Evolutionary conservation across 2,329 filamentous ascomycete genomes (phyloP).

Genomic region (Calonectria naviculata): DNA sequence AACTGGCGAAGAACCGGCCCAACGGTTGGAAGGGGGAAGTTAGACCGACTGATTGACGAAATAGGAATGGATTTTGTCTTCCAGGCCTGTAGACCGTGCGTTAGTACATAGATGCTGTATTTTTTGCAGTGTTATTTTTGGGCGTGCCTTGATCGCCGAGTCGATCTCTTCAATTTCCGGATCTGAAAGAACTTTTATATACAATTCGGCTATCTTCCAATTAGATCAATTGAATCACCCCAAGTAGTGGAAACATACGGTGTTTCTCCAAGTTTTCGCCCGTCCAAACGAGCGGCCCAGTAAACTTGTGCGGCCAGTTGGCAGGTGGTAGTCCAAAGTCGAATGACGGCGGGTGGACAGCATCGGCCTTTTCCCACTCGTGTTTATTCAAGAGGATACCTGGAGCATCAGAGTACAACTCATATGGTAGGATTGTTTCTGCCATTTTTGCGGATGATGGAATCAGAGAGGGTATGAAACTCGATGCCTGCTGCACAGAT

Average conservation of each 20-base stretch:
- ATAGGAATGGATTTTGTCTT: neutral
- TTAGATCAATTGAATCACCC: neutral
- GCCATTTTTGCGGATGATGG: neutral
- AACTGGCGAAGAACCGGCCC: neutral
- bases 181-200: neutral
- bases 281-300: neutral
- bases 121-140: no score
- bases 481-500: no score
- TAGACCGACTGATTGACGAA: neutral
- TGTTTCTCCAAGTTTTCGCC: neutral
- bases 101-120: neutral
- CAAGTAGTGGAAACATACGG: neutral
- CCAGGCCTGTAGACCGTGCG: neutral
- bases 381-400: neutral
- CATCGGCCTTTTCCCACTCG: slow-evolving; percentile 5
- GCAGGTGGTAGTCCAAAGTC: neutral
- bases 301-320: neutral
- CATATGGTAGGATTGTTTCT: neutral
- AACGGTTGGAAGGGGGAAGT: neutral
- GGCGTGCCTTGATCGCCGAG: neutral
- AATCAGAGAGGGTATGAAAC: neutral
- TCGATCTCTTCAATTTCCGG: slow-evolving; percentile 2
- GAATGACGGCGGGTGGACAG: neutral
- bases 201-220: neutral
- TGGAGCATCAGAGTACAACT: slow-evolving; percentile 3